Evolutionary conservation across 768 basidiomycete species (phyloP).

Genomic region (Clavulina sp.): DNA sequence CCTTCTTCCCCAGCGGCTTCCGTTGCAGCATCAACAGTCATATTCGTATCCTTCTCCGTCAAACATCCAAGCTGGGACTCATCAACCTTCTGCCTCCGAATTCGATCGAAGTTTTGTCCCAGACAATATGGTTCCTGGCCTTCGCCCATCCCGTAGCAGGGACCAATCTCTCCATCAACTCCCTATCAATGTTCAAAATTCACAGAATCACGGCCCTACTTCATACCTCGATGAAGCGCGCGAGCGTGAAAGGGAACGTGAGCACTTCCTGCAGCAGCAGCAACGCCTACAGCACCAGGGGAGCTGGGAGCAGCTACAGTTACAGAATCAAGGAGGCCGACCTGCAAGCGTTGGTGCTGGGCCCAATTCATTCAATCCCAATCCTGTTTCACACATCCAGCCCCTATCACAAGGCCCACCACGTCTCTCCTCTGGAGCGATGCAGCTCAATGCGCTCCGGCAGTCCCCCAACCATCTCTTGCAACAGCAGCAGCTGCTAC

Average conservation of each 20-base stretch:
- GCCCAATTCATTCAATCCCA: slow-evolving; percentile 19
- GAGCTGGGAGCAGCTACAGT: slow-evolving; percentile 39
- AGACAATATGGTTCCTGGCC: slow-evolving; percentile 72
- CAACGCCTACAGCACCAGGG: slow-evolving; percentile 32
- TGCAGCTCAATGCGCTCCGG: not conserved
- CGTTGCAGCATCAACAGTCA: slow-evolving; percentile 3
- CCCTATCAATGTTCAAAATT: not conserved
- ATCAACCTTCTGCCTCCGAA: no score
- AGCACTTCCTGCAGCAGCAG: slow-evolving; percentile 31
- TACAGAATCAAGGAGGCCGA: slow-evolving; percentile 20
- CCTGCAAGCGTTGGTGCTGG: no score
- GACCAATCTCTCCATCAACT: slow-evolving; percentile 1
- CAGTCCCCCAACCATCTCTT: slow-evolving; percentile 37
- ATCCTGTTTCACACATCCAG: slow-evolving; percentile 42
- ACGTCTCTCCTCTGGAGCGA: not conserved
- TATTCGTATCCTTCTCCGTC: not conserved
- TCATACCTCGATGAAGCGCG: not conserved
- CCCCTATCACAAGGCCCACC: not conserved
- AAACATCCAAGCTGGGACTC: slow-evolving; percentile 2
- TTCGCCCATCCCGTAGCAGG: slow-evolving; percentile 41
- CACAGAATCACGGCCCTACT: not conserved
- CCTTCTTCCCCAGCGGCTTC: slow-evolving; percentile 26
- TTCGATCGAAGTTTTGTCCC: slow-evolving; percentile 57
- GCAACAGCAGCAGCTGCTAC: no score
- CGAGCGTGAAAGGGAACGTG: no score